These are phyloP conservation scores for Diversispora eburnea DNA, from an alignment of 192 early-diverging fungal genomes.

Conservation along the genomic window DNA sequence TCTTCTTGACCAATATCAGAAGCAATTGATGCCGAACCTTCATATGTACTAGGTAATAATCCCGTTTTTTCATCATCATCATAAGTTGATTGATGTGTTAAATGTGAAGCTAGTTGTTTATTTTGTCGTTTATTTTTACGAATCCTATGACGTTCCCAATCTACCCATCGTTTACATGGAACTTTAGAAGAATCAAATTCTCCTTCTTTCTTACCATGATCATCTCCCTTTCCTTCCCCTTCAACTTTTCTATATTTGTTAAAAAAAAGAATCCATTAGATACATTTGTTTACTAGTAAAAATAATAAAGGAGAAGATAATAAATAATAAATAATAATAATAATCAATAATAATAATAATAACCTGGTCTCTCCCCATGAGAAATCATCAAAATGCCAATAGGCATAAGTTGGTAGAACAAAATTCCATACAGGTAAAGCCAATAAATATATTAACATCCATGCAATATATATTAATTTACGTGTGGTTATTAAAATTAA, in stretches of 20 bases:
- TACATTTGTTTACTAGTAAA: no score
- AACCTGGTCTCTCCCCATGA: slow-evolving; percentile 83
- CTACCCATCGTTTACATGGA: slow-evolving; percentile 43
- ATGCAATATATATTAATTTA: slow-evolving; percentile 78
- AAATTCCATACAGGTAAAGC: slow-evolving; percentile 79
- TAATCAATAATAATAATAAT: slow-evolving; percentile 21
- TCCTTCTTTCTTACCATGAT: slow-evolving; percentile 74
- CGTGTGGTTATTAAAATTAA: slow-evolving; percentile 86
- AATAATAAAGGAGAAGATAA: slow-evolving; percentile 48
- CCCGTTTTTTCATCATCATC: no score
- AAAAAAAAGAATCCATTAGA: slow-evolving; percentile 65
- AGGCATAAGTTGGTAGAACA: slow-evolving; percentile 71
- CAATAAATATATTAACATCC: slow-evolving; percentile 82
- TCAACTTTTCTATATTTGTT: slow-evolving; percentile 69
- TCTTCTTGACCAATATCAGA: no score
- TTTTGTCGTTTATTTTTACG: slow-evolving; percentile 64
- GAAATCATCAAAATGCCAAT: slow-evolving; percentile 89
- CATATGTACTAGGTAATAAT: no score
- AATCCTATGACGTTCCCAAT: slow-evolving; percentile 73
- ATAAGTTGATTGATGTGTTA: no score
- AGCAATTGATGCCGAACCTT: no score
- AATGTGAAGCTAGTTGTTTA: slow-evolving; percentile 12
- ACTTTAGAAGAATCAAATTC: slow-evolving; percentile 77
- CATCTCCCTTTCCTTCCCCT: slow-evolving; percentile 68
- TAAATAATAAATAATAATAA: no score